Base-by-base conservation (phyloP, 2,329 filamentous ascomycete genomes). In the Claviceps capensis region DNA sequence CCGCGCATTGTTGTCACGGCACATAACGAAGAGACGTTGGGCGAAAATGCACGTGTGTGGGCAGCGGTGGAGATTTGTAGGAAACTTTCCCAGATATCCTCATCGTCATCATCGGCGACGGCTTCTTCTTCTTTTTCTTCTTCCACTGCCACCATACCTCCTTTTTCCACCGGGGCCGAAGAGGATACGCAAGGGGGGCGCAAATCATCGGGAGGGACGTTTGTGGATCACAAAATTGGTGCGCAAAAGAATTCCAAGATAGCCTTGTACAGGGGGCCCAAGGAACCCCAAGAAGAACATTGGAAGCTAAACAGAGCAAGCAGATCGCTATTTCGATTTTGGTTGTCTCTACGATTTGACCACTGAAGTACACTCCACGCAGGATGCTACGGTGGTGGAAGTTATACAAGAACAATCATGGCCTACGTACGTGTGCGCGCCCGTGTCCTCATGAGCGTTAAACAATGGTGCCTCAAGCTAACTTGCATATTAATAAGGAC, bases 291-390 rank as follows among this genome's bases (percentile, higher is more conserved):
- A 34, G 30, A 3, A 5, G n/a, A 1, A 9, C 11, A 5, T 13
- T 30, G 13, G 14, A 22, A 19, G 40, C 54, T 58, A 34, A 58
- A 40, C 11, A 7, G 13, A 7, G 11, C 17, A 19, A 2, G 9
- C 17, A 71, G 69, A 65, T 53, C 56, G 56, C 5, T 58, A 58
- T 16, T 64, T 69, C 52, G 66, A 66, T 37, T 73, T 72, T 60
- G 75, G 73, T 11, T 74, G 71, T 53, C 62, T 81, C 14, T 72
- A 75, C 57, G 68, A 78, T 53, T 57, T 79, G 40, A 65, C 63
- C 2, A 62, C 77, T 3, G 68, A 77, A 22, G 59, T 79, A 22
- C 54, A 72, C 5, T 70, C 76, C 0, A 64, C 67, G 1, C 53
- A 55, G 22, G 67, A 65, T 37, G 72, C 67, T 43, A 63, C 63